Evolutionary conservation across 139 green algal species (phyloP).

Genomic region (Spirogloea muscicola): DNA sequence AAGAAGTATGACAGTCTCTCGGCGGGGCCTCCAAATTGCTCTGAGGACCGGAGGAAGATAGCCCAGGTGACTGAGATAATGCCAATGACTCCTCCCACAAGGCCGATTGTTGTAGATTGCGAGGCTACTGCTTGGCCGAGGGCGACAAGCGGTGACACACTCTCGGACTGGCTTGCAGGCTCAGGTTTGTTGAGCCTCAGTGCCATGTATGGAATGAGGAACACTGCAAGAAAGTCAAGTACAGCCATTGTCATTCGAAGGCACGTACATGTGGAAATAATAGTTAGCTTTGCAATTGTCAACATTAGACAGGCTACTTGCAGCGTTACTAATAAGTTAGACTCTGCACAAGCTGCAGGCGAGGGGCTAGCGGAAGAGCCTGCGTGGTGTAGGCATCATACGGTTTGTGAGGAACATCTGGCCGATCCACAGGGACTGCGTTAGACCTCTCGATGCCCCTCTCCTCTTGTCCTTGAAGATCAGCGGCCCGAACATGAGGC

Average conservation of each 20-base stretch:
- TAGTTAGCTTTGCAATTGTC: no score
- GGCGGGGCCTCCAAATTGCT: not conserved
- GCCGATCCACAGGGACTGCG: constrained; percentile 6
- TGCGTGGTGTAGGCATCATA: no score
- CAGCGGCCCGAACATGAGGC: constrained; percentile 33
- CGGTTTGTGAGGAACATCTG: constrained; percentile 44
- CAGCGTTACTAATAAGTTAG: no score
- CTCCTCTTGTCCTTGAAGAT: not conserved
- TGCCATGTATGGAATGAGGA: constrained; percentile 42
- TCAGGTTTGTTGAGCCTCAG: no score
- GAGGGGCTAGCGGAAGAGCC: no score
- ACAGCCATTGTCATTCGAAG: no score
- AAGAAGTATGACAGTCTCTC: constrained; percentile 1
- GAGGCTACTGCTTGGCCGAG: not conserved
- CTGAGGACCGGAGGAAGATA: not conserved
- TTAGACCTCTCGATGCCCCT: not conserved
- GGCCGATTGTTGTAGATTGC: not conserved
- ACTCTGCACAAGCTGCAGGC: no score
- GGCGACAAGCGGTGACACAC: no score
- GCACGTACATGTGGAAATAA: no score
- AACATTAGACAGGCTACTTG: no score
- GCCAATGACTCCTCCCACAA: constrained; percentile 2
- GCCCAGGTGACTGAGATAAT: constrained; percentile 16
- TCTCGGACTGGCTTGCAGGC: no score
- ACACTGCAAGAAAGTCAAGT: no score